A percentile compares a stretch with the other conserved stretches of the same genome.
phyloP scores from a whole-genome alignment of 2,329 filamentous ascomycete species.

The Plectosphaerella plurivora region DNA sequence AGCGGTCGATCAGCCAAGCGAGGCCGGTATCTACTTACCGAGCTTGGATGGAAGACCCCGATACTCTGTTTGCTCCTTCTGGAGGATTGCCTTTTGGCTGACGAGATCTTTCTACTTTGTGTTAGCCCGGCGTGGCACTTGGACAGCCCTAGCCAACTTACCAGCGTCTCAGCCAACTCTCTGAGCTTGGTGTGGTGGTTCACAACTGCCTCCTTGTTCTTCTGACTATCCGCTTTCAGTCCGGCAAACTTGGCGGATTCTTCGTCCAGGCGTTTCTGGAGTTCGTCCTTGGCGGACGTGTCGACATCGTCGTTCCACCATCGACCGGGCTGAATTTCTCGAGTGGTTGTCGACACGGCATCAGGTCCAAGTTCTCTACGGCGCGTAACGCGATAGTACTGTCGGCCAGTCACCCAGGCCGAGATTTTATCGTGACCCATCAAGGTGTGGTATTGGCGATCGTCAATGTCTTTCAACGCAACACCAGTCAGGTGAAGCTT shows the following conservation, averaged over 20 bases:
- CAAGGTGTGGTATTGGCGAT: conserved; percentile 66
- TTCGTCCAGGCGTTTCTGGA: conserved; percentile 50
- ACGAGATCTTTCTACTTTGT: conserved; percentile 41
- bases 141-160: neutral
- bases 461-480: conserved; percentile 55
- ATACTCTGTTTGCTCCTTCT: conserved; percentile 62
- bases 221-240: conserved; percentile 36
- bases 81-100: conserved; percentile 61
- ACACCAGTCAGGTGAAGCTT: conserved; percentile 66
- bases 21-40: conserved; percentile 38
- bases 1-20: neutral
- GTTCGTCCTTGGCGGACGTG: conserved; percentile 53
- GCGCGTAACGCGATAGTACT: conserved; percentile 60
- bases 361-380: conserved; percentile 76
- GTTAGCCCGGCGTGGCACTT: conserved; percentile 12
- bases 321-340: conserved; percentile 53
- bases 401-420: conserved; percentile 65
- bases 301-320: conserved; percentile 79
- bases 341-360: conserved; percentile 66
- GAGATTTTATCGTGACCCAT: conserved; percentile 52
- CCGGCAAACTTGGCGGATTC: conserved; percentile 33
- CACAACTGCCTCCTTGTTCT: conserved; percentile 34
- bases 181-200: neutral
- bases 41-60: conserved; percentile 67
- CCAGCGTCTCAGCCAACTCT: neutral